Evolutionary conservation across 176 grass and related monocot species (phyloP), one percentile per base, ranked within the genome.

Genomic region (Rhynchospora breviuscula): DNA sequence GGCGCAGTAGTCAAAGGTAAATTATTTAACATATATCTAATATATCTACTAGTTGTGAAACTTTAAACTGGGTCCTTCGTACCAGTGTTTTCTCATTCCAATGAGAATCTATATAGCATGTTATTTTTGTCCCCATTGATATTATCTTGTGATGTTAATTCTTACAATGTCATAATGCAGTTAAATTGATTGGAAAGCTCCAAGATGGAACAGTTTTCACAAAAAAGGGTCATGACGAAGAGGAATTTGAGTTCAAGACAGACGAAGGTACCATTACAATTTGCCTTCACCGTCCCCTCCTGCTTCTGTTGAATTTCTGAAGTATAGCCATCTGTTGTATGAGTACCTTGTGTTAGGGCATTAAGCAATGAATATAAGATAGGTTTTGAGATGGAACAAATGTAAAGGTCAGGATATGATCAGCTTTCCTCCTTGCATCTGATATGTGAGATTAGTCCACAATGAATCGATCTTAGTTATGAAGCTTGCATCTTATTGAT

Each of bases 111-210:
- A 8, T 11, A 52, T n/a, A 15, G 8, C 22, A 26, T 40, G 18
- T 14, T 13, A 5, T 53, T 48, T 26, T 43, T 60, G 51, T 58
- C 76, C 1, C 65, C 1, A 54, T 10, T 83, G 40, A 66, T 56
- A 47, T 53, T 40, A 81, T 1, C 65, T 17, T 22, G 25, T 83
- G 65, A 43, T 86, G 15, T 40, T 11, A 43, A 72, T 85, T 86
- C 47, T 11, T 59, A 53, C 84, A 35, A 80, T 25, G 72, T 13
- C 58, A 89, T 21, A n/a, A 21, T 69, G 47, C 85, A 99, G 97
- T 96, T 23, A 99, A 99, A 88, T 85, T 96, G 49, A 92, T 79
- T 10, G 97, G 97, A 68, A 94, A 93, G 47, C 91, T 96, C 57
- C 86, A 92, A 85, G 85, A 96, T 86, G 97, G 91, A 57, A 94